Evolutionary conservation across 2,329 filamentous ascomycete genomes (phyloP).

Genomic region (Dryadomyces quercivorus): DNA sequence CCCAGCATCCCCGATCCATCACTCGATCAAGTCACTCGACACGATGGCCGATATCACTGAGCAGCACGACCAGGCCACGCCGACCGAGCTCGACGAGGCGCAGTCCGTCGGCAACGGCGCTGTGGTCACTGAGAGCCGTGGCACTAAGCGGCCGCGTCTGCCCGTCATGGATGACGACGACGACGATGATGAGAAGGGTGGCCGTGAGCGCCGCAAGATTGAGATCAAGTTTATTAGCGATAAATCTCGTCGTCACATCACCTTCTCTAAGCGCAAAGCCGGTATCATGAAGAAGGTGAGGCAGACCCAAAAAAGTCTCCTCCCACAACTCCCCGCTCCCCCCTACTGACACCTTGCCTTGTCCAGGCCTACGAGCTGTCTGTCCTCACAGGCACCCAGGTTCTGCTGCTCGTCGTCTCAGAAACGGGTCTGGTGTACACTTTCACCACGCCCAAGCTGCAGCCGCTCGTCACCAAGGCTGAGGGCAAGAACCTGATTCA

Average conservation of each 20-base stretch:
- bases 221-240: conserved; percentile 99
- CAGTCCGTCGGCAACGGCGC: conserved; percentile 62
- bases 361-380: conserved; percentile 81
- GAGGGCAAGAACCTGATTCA: conserved; percentile 99
- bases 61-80: conserved; percentile 64
- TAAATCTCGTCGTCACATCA: conserved; percentile 98
- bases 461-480: conserved; percentile 93
- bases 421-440: conserved; percentile 97
- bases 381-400: conserved; percentile 94
- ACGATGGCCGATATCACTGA: conserved; percentile 69
- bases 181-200: conserved; percentile 94
- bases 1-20: neutral
- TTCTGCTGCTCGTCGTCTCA: conserved; percentile 88
- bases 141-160: conserved; percentile 79
- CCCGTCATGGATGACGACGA: conserved; percentile 85
- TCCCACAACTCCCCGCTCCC: too few species aligned
- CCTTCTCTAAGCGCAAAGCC: conserved; percentile 98
- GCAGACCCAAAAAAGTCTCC: neutral
- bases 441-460: conserved; percentile 95
- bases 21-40: neutral
- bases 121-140: conserved; percentile 56
- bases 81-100: conserved; percentile 60
- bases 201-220: conserved; percentile 97
- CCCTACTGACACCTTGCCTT: neutral
- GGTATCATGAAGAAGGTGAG: conserved; percentile 99